Conservation (phyloP, 169 alveolate species). For the Plasmodium fragile region DNA sequence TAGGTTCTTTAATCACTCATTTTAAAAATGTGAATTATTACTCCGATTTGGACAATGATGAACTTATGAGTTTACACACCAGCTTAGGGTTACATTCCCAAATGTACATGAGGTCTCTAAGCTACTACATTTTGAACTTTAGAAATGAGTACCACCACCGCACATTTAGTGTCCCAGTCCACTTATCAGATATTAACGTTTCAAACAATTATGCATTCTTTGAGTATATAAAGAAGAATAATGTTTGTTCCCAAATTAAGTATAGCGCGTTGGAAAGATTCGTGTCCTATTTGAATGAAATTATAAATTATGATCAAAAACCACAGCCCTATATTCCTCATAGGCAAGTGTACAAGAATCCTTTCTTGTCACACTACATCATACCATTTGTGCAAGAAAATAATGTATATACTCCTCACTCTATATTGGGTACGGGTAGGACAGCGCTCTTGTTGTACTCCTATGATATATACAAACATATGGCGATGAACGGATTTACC, state of each 20-base stretch:
- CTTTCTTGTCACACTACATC: constrained; percentile 36
- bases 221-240: constrained; percentile 32
- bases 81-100: constrained; percentile 63
- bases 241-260: constrained; percentile 32
- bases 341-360: constrained; percentile 63
- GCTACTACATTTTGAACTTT: constrained; percentile 50
- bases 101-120: constrained; percentile 56
- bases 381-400: constrained; percentile 2
- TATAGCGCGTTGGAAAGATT: constrained; percentile 7
- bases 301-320: constrained; percentile 54
- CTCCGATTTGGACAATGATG: constrained; percentile 76
- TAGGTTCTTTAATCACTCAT: constrained; percentile 41
- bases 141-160: constrained; percentile 68
- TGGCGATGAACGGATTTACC: constrained; percentile 10
- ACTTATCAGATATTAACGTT: constrained; percentile 53
- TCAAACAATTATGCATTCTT: constrained; percentile 45
- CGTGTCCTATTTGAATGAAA: constrained; percentile 58
- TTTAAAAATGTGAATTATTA: constrained; percentile 48
- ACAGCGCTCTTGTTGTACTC: constrained; percentile 29
- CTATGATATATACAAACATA: constrained; percentile 47
- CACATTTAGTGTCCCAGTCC: constrained; percentile 27
- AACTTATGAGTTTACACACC: constrained; percentile 25
- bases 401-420: constrained; percentile 37
- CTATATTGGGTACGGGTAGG: constrained; percentile 56
- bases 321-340: constrained; percentile 63